These are phyloP conservation scores for Colletotrichum scovillei DNA, from an alignment of 2,329 filamentous ascomycete species.

Conservation along the genomic window DNA sequence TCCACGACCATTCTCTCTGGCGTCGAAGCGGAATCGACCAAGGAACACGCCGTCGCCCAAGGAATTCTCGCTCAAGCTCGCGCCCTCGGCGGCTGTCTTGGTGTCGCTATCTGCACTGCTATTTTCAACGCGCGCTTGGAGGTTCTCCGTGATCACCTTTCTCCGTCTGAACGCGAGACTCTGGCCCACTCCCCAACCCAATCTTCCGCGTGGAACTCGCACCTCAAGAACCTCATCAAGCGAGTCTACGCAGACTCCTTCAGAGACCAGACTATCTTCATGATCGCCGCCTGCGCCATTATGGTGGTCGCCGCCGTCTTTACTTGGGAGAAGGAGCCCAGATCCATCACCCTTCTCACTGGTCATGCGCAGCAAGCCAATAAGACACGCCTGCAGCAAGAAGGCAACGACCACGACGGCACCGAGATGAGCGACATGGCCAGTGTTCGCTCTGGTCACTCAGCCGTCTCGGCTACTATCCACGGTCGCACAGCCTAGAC, in stretches of 20 bases:
- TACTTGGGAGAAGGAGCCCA: conserved; percentile 56
- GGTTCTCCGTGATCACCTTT: conserved; percentile 50
- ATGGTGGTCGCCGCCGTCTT: conserved; percentile 58
- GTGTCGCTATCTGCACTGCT: conserved; percentile 68
- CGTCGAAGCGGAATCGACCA: conserved; percentile 58
- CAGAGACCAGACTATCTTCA: conserved; percentile 56
- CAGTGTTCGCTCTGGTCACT: conserved; percentile 22
- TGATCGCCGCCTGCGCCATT: conserved; percentile 55
- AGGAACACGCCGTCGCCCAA: conserved; percentile 67
- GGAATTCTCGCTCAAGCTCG: conserved; percentile 70
- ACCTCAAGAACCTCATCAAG: conserved; percentile 49
- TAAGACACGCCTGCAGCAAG: conserved; percentile 19
- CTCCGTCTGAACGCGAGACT: conserved; percentile 49
- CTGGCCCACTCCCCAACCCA: conserved; percentile 58
- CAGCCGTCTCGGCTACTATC: not conserved
- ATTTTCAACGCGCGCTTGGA: conserved; percentile 63
- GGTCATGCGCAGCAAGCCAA: conserved; percentile 20
- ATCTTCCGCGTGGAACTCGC: conserved; percentile 46
- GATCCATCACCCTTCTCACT: conserved; percentile 41
- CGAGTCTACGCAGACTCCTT: conserved; percentile 59
- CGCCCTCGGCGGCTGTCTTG: conserved; percentile 69
- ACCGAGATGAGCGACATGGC: conserved; percentile 30
- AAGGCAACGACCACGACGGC: conserved; percentile 10
- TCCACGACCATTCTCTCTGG: conserved; percentile 68
- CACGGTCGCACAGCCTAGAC: not conserved